Percentiles rank a stretch among this genome's conserved stretches.
Conservation (phyloP, 257 asterid species). For the Solanum ossicruentum region DNA sequence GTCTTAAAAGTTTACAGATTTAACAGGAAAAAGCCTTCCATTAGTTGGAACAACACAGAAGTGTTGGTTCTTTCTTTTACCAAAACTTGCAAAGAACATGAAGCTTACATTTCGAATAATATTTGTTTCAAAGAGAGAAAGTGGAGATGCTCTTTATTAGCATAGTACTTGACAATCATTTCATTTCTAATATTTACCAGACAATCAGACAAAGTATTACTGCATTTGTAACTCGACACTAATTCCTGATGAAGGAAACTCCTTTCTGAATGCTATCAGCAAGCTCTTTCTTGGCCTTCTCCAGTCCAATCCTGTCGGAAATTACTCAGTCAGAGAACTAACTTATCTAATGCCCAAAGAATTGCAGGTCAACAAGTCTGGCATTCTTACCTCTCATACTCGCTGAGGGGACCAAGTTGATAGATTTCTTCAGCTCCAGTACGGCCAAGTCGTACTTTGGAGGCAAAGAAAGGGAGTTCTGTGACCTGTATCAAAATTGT, state of each 20-base stretch:
- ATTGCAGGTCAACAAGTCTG: background rate
- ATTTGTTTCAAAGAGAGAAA: background rate
- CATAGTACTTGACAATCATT: background rate
- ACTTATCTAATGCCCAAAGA: background rate
- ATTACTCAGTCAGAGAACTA: background rate
- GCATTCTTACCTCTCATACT: conserved; percentile 54
- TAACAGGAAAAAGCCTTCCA: background rate
- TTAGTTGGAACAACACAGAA: background rate
- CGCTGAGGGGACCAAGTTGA: conserved; percentile 77
- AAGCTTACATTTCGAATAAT: background rate
- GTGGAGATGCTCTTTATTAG: background rate
- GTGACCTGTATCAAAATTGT: conserved; percentile 50
- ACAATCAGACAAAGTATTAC: background rate
- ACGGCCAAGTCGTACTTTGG: conserved; percentile 77
- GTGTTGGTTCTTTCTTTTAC: background rate
- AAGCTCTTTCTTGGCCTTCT: conserved; percentile 85
- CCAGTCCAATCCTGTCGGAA: conserved; percentile 64
- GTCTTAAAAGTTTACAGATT: background rate
- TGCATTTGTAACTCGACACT: background rate
- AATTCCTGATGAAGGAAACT: conserved; percentile 52
- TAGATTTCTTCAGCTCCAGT: conserved; percentile 77
- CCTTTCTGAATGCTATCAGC: conserved; percentile 90
- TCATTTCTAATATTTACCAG: background rate
- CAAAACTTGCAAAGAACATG: background rate
- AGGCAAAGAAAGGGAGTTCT: conserved; percentile 90